phyloP scores from a whole-genome alignment of 495 filamentous ascomycete species.

The Penicillium antarcticum region DNA sequence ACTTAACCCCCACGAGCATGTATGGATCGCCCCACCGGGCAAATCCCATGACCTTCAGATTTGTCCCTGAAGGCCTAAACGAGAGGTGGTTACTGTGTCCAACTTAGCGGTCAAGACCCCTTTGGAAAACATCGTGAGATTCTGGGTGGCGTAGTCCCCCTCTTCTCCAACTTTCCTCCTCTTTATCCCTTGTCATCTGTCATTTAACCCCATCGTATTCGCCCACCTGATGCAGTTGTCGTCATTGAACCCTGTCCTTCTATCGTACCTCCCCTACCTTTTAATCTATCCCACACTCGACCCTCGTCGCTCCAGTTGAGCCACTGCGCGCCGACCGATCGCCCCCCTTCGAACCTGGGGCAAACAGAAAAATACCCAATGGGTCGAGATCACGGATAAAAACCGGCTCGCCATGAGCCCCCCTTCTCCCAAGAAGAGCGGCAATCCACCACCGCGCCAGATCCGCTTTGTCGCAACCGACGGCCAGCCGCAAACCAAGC shows the following conservation, averaged over 20 bases:
- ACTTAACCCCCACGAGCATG: too few species aligned
- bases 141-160: neutral
- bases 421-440: constrained; percentile 44
- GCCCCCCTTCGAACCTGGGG: neutral
- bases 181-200: constrained; percentile 9
- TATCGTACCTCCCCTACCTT: constrained; percentile 11
- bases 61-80: constrained; percentile 1
- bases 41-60: constrained; percentile 27
- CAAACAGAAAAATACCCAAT: constrained; percentile 28
- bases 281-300: constrained; percentile 11
- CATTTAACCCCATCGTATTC: neutral
- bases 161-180: constrained; percentile 8
- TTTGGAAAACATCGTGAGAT: neutral
- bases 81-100: neutral
- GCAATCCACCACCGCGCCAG: constrained; percentile 39
- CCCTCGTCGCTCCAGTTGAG: neutral
- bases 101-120: constrained; percentile 1
- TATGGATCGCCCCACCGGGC: constrained; percentile 3
- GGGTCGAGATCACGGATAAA: constrained; percentile 40
- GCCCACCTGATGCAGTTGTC: constrained; percentile 18
- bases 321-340: neutral
- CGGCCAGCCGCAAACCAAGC: constrained; percentile 76
- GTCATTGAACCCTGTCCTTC: constrained; percentile 6
- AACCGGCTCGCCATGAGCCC: constrained; percentile 46
- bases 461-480: constrained; percentile 81